These are phyloP conservation scores for Pyrenochaeta sp. DNA, from an alignment of 2,329 filamentous ascomycete genomes.

Conservation along the genomic window DNA sequence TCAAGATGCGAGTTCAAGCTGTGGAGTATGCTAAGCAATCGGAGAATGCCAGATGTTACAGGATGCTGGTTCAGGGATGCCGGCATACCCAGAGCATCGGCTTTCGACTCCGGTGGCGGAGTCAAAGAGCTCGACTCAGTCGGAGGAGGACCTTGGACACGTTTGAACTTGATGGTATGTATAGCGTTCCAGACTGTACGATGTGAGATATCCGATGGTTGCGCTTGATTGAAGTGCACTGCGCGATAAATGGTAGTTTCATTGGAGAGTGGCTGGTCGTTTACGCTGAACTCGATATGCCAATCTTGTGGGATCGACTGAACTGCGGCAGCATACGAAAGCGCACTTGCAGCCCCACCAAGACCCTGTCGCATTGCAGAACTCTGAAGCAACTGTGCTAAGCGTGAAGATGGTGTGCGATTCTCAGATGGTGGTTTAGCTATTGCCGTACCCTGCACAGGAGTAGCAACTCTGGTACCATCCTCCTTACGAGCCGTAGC, in stretches of 20 bases:
- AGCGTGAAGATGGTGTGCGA: conserved; percentile 37
- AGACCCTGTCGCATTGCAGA: conserved; percentile 44
- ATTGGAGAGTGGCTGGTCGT: conserved; percentile 82
- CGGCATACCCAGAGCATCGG: conserved; percentile 71
- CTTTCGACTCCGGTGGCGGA: conserved; percentile 59
- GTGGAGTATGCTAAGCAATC: conserved; percentile 87
- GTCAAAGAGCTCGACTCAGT: conserved; percentile 72
- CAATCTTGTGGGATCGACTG: conserved; percentile 87
- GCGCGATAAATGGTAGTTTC: conserved; percentile 97
- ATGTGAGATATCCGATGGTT: conserved; percentile 70
- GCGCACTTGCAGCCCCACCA: conserved; percentile 59
- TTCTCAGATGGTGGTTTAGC: conserved; percentile 40
- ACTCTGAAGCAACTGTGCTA: conserved; percentile 43
- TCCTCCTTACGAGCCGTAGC: conserved; percentile 93
- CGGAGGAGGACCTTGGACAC: conserved; percentile 82
- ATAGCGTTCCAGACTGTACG: conserved; percentile 89
- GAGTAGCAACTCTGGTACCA: conserved; percentile 84
- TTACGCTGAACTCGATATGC: conserved; percentile 95
- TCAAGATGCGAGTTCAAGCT: conserved; percentile 93
- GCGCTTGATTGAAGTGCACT: conserved; percentile 75
- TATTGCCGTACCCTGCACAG: conserved; percentile 65
- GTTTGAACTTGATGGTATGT: conserved; percentile 90
- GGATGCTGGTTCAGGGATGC: conserved; percentile 83
- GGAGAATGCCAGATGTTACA: conserved; percentile 85
- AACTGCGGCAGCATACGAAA: conserved; percentile 86